Evolutionary conservation across 169 alveolate species (phyloP), one percentile per base, ranked within the genome.

Genomic region (Cryptosporidium ryanae): DNA sequence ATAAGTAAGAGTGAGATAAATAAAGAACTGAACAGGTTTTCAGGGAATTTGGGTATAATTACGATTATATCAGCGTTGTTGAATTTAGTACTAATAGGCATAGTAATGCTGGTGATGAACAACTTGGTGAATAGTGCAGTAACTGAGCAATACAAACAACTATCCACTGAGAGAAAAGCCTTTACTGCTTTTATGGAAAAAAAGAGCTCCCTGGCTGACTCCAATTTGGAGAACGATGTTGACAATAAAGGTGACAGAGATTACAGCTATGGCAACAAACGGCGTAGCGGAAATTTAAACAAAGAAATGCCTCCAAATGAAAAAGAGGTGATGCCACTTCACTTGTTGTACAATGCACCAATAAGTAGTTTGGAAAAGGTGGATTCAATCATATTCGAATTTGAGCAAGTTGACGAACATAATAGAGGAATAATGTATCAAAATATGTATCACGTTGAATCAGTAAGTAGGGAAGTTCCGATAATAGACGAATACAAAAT

Each of bases 321-420:
- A 38, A 10, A 10, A 6, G 83, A 63, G 13, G 44, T 76, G 12
- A 29, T 76, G 23, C 87, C 87, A 12, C 43, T 76, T 17, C 27
- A 76, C 25, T 21, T 76, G 70, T 50, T 76, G 8, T 76, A 76
- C 64, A 76, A 61, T 61, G 87, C 71, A 1, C 87, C 87, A 25
- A 34, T 76, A 61, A 61, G 63, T 12, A 59, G 46, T 12, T 34
- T 76, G 3, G 87, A 76, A 55, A 76, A 76, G 55, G 59, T 76
- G 7, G 87, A 76, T 61, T 67, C 87, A 10, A 76, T 76, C 43
- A 61, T 76, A 21, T 59, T 76, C 15, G 87, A 76, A 52, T 59
- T 76, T 61, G 76, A 59, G 17, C 65, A 76, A 4, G 34, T 44
- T 43, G 71, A 76, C 0, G 46, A n/a, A 43, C 7, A 27, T 55